Evolutionary conservation across 805 yeast species (phyloP), one percentile per base, ranked within the genome.

Genomic region (Jamesozyma lodderae): DNA sequence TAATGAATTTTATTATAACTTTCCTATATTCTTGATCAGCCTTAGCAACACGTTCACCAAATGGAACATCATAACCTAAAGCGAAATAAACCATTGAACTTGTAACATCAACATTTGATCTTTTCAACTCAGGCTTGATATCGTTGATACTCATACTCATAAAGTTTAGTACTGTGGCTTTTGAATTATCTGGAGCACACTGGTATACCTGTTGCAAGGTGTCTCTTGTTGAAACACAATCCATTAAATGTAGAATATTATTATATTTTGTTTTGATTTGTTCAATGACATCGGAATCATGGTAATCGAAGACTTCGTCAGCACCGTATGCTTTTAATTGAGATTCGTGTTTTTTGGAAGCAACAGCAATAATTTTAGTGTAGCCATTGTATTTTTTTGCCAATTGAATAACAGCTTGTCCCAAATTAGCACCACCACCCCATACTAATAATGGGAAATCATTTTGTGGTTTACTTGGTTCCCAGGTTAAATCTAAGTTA

Each of bases 381-480:
- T 48, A 65, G 10, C 70, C 73, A 23, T 47, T 45, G 8, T 70
- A 43, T 19, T 60, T 49, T 44, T 70, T 70, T n/a, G 78, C 78
- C 28, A 75, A 44, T 62, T 80, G 87, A 36, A 77, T 68, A 6
- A 76, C 74, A 17, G 61, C 32, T 33, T 61, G 62, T 16, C 85
- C 86, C 13, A 77, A 67, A n/a, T 79, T 68, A 19, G 81, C 68
- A n/a, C 84, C 73, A 45, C 81, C 87, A 49, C 80, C 79, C 77
- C 79, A 74, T 33, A 77, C 62, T 32, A 77, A 52, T 21, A 76
- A 48, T 38, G 60, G 60, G 41, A 62, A 61, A 31, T 61, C 63
- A n/a, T 45, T 42, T 34, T 64, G 63, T 6, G 51, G 47, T 4
- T 44, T 8, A 9, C 37, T 24, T 18, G 46, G 48, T 32, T 45